phyloP scores from a whole-genome alignment of 2,329 filamentous ascomycete genomes.

The Penicillium palitans region DNA sequence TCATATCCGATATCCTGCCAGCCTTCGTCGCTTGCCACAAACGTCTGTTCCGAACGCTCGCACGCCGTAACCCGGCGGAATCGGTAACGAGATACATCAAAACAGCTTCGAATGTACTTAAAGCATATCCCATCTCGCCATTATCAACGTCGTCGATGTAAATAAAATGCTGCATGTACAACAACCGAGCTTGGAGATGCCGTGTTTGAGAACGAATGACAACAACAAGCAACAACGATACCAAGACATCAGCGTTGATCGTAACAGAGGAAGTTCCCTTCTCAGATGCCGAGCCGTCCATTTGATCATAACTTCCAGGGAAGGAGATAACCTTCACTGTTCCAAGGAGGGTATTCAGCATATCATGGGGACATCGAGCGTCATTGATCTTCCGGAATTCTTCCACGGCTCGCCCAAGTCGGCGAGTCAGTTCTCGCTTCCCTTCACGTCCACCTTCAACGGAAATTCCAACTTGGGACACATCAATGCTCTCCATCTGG shows the following conservation, averaged over 20 bases:
- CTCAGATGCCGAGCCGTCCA: slow-evolving; percentile 48
- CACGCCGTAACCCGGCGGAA: slow-evolving; percentile 76
- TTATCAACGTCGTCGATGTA: slow-evolving; percentile 97
- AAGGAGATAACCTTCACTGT: slow-evolving; percentile 83
- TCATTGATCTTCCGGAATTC: slow-evolving; percentile 83
- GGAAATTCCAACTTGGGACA: slow-evolving; percentile 87
- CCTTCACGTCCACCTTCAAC: slow-evolving; percentile 75
- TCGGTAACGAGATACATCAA: slow-evolving; percentile 82
- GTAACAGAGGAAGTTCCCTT: slow-evolving; percentile 59
- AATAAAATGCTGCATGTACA: slow-evolving; percentile 97
- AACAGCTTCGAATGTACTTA: slow-evolving; percentile 95
- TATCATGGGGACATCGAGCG: slow-evolving; percentile 80
- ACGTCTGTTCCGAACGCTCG: slow-evolving; percentile 80
- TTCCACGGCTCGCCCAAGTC: slow-evolving; percentile 76
- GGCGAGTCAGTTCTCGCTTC: slow-evolving; percentile 77
- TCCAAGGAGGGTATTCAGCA: slow-evolving; percentile 76
- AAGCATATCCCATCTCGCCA: slow-evolving; percentile 90
- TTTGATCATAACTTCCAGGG: slow-evolving; percentile 49
- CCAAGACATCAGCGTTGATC: slow-evolving; percentile 85
- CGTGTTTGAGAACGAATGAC: slow-evolving; percentile 87
- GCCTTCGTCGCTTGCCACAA: slow-evolving; percentile 82
- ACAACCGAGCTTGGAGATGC: slow-evolving; percentile 80
- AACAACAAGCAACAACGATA: slow-evolving; percentile 86
- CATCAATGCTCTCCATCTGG: slow-evolving; percentile 90
- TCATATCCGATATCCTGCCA: slow-evolving; percentile 75